Evolutionary conservation across 2,329 filamentous ascomycete genomes (phyloP).

Genomic region (Fonsecaea erecta): DNA sequence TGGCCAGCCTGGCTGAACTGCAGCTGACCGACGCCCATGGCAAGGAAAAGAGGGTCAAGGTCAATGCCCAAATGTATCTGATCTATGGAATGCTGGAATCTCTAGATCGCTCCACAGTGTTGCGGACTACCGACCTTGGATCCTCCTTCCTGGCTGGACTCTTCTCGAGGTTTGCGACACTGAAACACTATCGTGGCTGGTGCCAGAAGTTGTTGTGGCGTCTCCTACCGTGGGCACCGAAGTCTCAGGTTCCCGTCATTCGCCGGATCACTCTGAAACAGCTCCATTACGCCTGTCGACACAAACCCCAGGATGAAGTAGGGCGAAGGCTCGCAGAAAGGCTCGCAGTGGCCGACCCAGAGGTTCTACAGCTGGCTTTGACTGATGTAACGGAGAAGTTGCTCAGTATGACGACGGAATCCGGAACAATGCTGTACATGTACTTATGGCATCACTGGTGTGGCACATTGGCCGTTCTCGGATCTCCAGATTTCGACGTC

Average conservation of each 20-base stretch:
- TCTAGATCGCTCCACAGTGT: constrained; percentile 22
- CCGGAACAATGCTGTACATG: constrained; percentile 10
- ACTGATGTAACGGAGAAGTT: constrained; percentile 20
- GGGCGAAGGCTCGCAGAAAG: constrained; percentile 15
- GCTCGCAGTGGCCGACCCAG: background rate
- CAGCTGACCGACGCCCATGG: background rate
- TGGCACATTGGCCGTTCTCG: constrained; percentile 15
- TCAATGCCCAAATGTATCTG: constrained; percentile 9
- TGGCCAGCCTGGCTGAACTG: background rate
- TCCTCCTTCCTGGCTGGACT: constrained; percentile 20
- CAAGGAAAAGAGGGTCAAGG: background rate
- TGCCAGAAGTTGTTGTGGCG: constrained; percentile 13
- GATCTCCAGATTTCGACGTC: constrained; percentile 1
- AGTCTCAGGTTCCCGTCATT: constrained; percentile 13
- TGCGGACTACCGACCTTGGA: constrained; percentile 20
- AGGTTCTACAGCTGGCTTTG: constrained; percentile 6
- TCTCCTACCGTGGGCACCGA: constrained; percentile 20
- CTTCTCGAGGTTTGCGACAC: constrained; percentile 14
- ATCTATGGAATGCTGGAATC: constrained; percentile 15
- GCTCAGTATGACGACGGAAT: constrained; percentile 5
- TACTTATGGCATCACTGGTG: constrained; percentile 26
- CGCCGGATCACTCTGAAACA: constrained; percentile 12
- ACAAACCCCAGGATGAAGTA: background rate
- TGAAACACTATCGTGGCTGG: background rate
- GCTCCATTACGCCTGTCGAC: constrained; percentile 9